A percentile compares a stretch with the other conserved stretches of the same genome.
phyloP scores from a whole-genome alignment of 208 protist species.

The Trichomonas gallinae region DNA sequence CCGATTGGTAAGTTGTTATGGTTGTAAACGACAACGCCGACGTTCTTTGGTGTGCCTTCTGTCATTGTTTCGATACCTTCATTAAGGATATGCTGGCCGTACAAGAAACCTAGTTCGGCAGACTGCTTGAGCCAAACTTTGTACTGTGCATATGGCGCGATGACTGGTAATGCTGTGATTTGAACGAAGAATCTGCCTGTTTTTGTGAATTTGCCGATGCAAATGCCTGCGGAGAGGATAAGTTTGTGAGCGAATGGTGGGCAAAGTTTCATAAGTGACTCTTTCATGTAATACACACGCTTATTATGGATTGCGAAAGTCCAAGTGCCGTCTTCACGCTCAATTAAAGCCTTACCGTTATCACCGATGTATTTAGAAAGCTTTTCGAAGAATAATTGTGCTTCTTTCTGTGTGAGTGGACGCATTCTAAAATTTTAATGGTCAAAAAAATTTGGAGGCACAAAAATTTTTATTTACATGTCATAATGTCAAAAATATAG shows the following conservation, averaged over 20 bases:
- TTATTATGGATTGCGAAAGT: not conserved
- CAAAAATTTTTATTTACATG: too few species aligned
- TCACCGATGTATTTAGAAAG: not conserved
- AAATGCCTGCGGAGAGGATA: not conserved
- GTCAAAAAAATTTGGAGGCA: too few species aligned
- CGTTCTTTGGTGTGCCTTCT: not conserved
- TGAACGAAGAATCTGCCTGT: slow-evolving; percentile 12
- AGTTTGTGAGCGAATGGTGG: not conserved
- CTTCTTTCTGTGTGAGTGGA: not conserved
- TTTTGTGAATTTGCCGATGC: slow-evolving; percentile 1
- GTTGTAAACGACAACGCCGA: not conserved
- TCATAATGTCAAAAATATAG: too few species aligned
- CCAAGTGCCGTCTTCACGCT: not conserved
- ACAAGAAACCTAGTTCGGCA: not conserved
- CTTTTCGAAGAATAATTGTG: slow-evolving; percentile 10
- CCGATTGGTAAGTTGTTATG: not conserved
- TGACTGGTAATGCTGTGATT: not conserved
- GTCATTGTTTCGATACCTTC: not conserved
- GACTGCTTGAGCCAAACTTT: not conserved
- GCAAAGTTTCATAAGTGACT: not conserved
- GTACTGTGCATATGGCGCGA: not conserved
- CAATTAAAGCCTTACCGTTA: not conserved
- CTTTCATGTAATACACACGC: not conserved
- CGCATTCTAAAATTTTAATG: not conserved
- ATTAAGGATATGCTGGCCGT: not conserved